Base-by-base conservation (phyloP, 164 flowering plant genomes). In the Nymphaea thermarum region DNA sequence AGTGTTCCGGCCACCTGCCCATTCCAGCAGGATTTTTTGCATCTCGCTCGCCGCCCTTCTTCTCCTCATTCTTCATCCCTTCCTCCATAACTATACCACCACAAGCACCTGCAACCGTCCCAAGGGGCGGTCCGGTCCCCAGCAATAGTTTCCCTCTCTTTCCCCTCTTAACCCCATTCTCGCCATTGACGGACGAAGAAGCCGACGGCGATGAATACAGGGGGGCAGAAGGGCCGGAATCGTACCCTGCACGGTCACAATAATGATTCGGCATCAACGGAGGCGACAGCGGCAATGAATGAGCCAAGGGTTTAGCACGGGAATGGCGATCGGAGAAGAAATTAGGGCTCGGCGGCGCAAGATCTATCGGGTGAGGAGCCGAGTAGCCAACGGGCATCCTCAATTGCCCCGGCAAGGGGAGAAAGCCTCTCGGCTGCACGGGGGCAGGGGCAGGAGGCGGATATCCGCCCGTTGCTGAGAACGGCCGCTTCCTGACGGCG, bases 381-480 rank as follows among this genome's bases (percentile, higher is more conserved):
- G 57, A 51, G 8, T 5, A 15, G 57, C 14, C 57, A 8, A 10
- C 12, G 14, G 57, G 57, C 8, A 8, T 15, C 57, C 57, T 51
- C 8, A 51, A 51, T 51, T 51, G 57, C 12, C 2, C 57, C 14
- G 57, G 4, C 79, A 76, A 2, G 62, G 16, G 15, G 77, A 70
- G 41, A 73, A 0, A 25, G 36, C 36, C 36, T 25, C 36, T 25
- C 36, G 36, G 36, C 36, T 25, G 36, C 36, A 25, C 1, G 36
- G 36, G 36, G 36, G 36, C 77, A 5, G 81, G 82, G 0, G 85
- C 77, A 67, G 86, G 78, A 64, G 81, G 25, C 76, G 82, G 81
- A 79, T 80, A 51, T 10, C 14, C 8, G 57, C 12, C 44, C 73
- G 60, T 7, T 66, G 44, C 62, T 60, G n/a, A 8, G 44, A 74